Evolutionary conservation across 2,329 filamentous ascomycete species (phyloP), one percentile per base, ranked within the genome.

Genomic region (Diaporthe amygdali): DNA sequence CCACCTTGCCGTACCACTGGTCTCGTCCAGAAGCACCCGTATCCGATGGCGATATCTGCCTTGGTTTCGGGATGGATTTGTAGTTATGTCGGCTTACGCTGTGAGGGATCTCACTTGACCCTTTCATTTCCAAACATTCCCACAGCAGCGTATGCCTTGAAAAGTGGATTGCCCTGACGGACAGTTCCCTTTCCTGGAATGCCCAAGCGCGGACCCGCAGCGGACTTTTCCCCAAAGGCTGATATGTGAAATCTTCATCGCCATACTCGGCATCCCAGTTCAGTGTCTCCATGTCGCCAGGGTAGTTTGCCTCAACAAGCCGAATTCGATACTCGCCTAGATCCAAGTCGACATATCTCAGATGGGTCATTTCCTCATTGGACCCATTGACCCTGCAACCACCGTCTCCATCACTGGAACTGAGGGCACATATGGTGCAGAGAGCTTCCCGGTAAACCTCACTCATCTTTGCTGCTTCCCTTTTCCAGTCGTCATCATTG

Each of bases 391-490:
- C 14, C 30, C 52, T 52, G 52, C 61, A 71, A 25, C 61, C 64
- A 15, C 30, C 64, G 51, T 52, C 49, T 15, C 54, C 54, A 41
- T 64, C 66, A 27, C 34, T 46, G 0, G 71, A 56, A 25, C 61
- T 61, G 25, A 70, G 68, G n/a, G 73, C 74, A 17, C 64, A 61
- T 7, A 75, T 55, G 8, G 67, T 72, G 7, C 72, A 61, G 44
- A 47, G 49, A 15, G 73, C 61, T 17, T 73, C 70, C 3, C 66
- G 51, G 66, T 76, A 76, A n/a, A 76, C 66, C 8, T 47, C 51
- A 15, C 64, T 69, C 75, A 76, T 76, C 20, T 22, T 51, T 6
- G 68, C 66, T 0, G 72, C 73, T 66, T 76, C 75, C 10, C 32
- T 37, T 15, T 51, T 49, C 74, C 74, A 76, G 70, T 76, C 75